Conservation (phyloP, 805 yeast genomes). For the Suhomyces sp. region DNA sequence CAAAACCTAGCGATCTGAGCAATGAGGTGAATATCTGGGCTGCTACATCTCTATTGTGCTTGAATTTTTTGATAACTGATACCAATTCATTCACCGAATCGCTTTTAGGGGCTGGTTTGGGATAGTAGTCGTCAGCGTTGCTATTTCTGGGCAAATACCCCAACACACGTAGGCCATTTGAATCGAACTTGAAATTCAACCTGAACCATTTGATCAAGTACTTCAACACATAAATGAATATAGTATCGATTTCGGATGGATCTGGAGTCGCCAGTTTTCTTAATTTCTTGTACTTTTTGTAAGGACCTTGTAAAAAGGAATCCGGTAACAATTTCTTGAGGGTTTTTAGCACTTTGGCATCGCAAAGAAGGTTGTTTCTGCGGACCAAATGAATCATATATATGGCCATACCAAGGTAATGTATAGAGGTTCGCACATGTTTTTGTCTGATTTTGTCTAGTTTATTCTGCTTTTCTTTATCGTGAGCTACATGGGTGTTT, state of each 20-base stretch:
- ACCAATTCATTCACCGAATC: constrained; percentile 7
- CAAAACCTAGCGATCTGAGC: constrained; percentile 27
- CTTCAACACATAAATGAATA: constrained; percentile 27
- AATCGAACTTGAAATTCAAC: constrained; percentile 24
- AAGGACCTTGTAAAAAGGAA: constrained; percentile 11
- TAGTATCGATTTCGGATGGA: constrained; percentile 10
- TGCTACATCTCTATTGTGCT: constrained; percentile 32
- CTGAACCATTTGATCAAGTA: constrained; percentile 35
- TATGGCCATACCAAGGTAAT: constrained; percentile 20
- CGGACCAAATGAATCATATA: constrained; percentile 19
- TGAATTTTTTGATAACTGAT: constrained; percentile 17
- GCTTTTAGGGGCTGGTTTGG: constrained; percentile 16
- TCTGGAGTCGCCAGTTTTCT: neutral
- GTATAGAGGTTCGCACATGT: constrained; percentile 10
- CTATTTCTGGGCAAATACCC: constrained; percentile 21
- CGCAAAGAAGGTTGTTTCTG: constrained; percentile 21
- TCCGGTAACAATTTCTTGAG: constrained; percentile 26
- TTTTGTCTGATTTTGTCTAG: constrained; percentile 8
- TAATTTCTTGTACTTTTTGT: constrained; percentile 16
- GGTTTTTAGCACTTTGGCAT: constrained; percentile 15
- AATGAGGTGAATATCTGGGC: constrained; percentile 32
- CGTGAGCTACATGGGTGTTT: neutral
- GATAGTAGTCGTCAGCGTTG: constrained; percentile 16
- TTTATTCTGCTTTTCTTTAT: constrained; percentile 8
- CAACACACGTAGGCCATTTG: constrained; percentile 28